These are phyloP conservation scores for Reticulascus tulasneorum DNA, from an alignment of 2,329 filamentous ascomycete genomes.

Conservation along the genomic window DNA sequence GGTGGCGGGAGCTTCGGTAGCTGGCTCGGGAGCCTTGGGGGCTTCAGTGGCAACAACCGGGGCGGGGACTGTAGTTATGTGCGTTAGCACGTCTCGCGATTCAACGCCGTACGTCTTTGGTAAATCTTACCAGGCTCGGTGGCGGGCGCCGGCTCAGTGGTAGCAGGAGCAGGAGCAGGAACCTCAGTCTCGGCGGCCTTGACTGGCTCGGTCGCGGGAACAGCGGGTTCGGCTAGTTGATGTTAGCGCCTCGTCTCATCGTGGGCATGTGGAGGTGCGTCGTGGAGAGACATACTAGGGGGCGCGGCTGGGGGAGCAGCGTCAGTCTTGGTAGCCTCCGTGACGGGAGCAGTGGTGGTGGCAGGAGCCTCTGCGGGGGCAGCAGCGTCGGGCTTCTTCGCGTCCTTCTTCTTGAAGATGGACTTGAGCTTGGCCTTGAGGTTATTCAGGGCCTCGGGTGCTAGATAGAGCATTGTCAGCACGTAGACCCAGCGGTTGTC, in stretches of 20 bases:
- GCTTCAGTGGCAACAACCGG: slow-evolving; percentile 19
- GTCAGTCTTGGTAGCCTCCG: slow-evolving; percentile 22
- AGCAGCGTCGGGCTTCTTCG: slow-evolving; percentile 30
- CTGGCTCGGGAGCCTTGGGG: slow-evolving; percentile 16
- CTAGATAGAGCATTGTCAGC: no score
- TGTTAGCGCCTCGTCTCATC: background rate
- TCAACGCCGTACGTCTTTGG: slow-evolving; percentile 6
- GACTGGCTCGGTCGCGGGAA: no score
- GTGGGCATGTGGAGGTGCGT: background rate
- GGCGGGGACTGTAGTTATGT: slow-evolving; percentile 2
- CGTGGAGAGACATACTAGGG: slow-evolving; percentile 5
- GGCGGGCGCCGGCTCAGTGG: slow-evolving; percentile 4
- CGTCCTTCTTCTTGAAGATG: slow-evolving; percentile 45
- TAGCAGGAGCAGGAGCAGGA: slow-evolving; percentile 13
- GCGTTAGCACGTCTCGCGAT: background rate
- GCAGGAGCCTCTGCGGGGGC: slow-evolving; percentile 23
- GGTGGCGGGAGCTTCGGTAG: slow-evolving; percentile 11
- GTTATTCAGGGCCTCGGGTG: slow-evolving; percentile 48
- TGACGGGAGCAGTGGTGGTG: slow-evolving; percentile 20
- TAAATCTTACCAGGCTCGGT: slow-evolving; percentile 15
- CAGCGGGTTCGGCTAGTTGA: no score
- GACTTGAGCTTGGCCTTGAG: slow-evolving; percentile 53
- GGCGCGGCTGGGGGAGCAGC: slow-evolving; percentile 13
- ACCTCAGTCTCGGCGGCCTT: slow-evolving; percentile 11
- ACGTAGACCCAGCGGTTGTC: no score